Conservation (phyloP, 306 rosid genomes). For the Begonia masoniana region DNA sequence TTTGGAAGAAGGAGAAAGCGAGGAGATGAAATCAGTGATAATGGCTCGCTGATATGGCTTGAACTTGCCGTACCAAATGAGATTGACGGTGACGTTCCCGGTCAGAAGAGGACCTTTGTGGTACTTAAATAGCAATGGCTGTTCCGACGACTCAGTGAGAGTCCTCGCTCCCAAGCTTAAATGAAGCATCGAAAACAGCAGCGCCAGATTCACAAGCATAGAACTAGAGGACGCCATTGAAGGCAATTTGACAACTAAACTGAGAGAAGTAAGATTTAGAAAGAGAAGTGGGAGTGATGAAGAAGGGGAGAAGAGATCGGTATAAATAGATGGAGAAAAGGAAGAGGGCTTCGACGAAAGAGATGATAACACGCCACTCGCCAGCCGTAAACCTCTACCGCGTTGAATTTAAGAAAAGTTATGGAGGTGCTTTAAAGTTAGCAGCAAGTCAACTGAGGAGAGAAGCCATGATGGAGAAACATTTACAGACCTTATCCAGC, state of each 20-base stretch:
- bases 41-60: constrained; percentile 47
- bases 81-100: constrained; percentile 38
- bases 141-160: constrained; percentile 15
- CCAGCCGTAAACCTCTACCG: too few relatives aligned
- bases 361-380: too few relatives aligned
- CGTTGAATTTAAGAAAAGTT: too few relatives aligned
- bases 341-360: too few relatives aligned
- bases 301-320: too few relatives aligned
- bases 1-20: constrained; percentile 25
- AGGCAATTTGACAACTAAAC: background rate
- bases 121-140: constrained; percentile 37
- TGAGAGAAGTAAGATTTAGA: too few relatives aligned
- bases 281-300: too few relatives aligned
- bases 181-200: constrained; percentile 19
- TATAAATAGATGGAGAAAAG: too few relatives aligned
- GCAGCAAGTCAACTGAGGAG: too few relatives aligned
- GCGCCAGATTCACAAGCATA: constrained; percentile 6
- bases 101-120: constrained; percentile 63
- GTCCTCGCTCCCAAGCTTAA: constrained; percentile 29
- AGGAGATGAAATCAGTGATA: constrained; percentile 47
- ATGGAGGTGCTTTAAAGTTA: too few relatives aligned
- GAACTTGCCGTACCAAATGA: constrained; percentile 73
- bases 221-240: constrained; percentile 24
- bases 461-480: too few relatives aligned
- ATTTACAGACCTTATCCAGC: too few relatives aligned